A percentile compares a stretch with the other conserved stretches of the same genome.
phyloP scores from a whole-genome alignment of 1,284 basidiomycete genomes.

The Singerocomus inundabilis region DNA sequence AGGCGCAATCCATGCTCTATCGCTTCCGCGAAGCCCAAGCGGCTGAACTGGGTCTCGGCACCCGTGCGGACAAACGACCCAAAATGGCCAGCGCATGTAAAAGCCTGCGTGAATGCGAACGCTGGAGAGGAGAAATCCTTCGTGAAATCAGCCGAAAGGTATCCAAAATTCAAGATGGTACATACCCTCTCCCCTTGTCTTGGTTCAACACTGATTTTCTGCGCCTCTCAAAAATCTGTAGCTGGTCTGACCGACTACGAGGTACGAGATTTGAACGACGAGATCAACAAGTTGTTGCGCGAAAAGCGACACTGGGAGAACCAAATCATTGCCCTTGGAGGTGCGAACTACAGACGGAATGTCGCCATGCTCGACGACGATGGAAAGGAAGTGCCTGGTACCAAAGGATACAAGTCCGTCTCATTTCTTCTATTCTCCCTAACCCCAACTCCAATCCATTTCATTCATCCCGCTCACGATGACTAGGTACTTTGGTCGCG shows the following conservation, averaged over 20 bases:
- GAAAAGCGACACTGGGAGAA: slow-evolving; percentile 99
- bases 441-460: neutral
- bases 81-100: slow-evolving; percentile 90
- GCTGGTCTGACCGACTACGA: slow-evolving; percentile 95
- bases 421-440: too few species aligned
- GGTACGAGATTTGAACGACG: slow-evolving; percentile 87
- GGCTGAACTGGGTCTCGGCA: slow-evolving; percentile 88
- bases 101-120: slow-evolving; percentile 89
- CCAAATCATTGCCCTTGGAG: slow-evolving; percentile 92
- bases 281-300: slow-evolving; percentile 94
- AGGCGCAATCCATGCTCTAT: slow-evolving; percentile 98
- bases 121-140: slow-evolving; percentile 94
- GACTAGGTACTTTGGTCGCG: slow-evolving; percentile 90
- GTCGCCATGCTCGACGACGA: slow-evolving; percentile 92
- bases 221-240: slow-evolving; percentile 32
- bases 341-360: slow-evolving; percentile 93
- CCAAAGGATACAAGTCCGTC: slow-evolving; percentile 95
- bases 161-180: slow-evolving; percentile 95
- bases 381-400: slow-evolving; percentile 92
- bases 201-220: neutral
- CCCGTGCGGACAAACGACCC: slow-evolving; percentile 78
- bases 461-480: slow-evolving; percentile 2
- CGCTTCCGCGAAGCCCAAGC: slow-evolving; percentile 98
- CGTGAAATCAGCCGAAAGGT: slow-evolving; percentile 96
- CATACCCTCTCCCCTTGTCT: slow-evolving; percentile 32